phyloP scores from a whole-genome alignment of 805 yeast genomes.

The Isabelozyma rhagii region DNA sequence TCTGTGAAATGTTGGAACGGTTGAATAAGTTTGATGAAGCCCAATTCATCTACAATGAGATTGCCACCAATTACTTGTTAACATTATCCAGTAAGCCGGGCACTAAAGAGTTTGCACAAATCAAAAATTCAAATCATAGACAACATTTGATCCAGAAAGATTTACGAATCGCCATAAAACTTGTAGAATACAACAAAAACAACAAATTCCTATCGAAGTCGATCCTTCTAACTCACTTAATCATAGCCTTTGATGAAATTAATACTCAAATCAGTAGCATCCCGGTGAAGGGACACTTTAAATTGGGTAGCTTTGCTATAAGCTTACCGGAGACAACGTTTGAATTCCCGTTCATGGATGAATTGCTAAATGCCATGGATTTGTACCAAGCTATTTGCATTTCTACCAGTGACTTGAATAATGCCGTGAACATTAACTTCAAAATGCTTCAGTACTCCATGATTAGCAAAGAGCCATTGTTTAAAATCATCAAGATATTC shows the following conservation, averaged over 20 bases:
- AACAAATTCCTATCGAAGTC: constrained; percentile 52
- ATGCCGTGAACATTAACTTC: constrained; percentile 59
- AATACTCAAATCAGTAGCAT: not conserved
- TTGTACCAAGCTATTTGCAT: constrained; percentile 68
- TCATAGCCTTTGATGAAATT: constrained; percentile 66
- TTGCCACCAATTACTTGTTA: constrained; percentile 56
- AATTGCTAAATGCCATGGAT: constrained; percentile 75
- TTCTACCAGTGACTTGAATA: constrained; percentile 61
- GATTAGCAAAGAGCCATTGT: constrained; percentile 64
- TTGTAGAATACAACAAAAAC: constrained; percentile 52
- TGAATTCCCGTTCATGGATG: constrained; percentile 59
- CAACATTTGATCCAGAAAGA: constrained; percentile 68
- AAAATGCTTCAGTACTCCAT: constrained; percentile 71
- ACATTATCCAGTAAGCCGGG: constrained; percentile 41
- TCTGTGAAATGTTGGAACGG: constrained; percentile 83
- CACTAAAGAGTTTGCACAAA: constrained; percentile 18
- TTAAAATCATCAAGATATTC: constrained; percentile 60
- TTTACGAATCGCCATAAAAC: constrained; percentile 63
- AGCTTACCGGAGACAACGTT: not conserved
- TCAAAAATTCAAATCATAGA: constrained; percentile 28
- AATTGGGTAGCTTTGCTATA: not conserved
- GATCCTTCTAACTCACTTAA: constrained; percentile 58
- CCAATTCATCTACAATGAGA: constrained; percentile 60
- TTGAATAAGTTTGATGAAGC: constrained; percentile 64
- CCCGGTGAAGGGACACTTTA: not conserved